Base-by-base conservation (phyloP, 139 green algal genomes). In the Axilococcus clingmanii region DNA sequence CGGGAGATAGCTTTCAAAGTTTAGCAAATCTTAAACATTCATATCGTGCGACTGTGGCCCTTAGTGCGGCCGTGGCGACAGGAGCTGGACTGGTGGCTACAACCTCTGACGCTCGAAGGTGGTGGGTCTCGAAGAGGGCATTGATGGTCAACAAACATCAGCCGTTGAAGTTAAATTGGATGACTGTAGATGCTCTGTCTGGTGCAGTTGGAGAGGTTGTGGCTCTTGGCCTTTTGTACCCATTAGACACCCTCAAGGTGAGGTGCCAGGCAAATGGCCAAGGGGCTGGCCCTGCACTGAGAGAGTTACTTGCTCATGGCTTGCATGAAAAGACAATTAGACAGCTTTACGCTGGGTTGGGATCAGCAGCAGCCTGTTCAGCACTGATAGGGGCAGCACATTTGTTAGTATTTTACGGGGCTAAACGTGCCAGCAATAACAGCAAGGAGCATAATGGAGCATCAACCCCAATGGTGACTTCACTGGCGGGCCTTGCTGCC, bases 161-260 rank as follows among this genome's bases (percentile, higher is more conserved):
- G 40, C 17, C 7, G 2, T n/a, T 32, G n/a, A 30, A 15, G 11
- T 22, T 48, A 22, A 48, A 48, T 30, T 12, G 46, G 19, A 42
- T 65, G 22, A 44, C 46, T 4, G 71, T 77, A 33, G 75, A 86
- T 36, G 65, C 64, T 3, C 63, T 84, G 11, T 72, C 40, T 33
- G 77, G 75, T 4, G 77, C 65, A 0, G 48, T 75, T 0, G 79
- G 79, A 1, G 79, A 87, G 40, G 47, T 87, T 3, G 68, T 57
- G 3, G 70, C 75, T 17, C 65, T 87, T 5, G 57, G 56, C 3
- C 38, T 75, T 4, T 56, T 87, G 2, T 87, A 84, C 29, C 79
- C 79, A 0, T 48, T 87, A 2, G 79, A 87, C 32, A 84, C 73
- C 1, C 57, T 87, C 29, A 87, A 85, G 70, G 76, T 83, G 2